Evolutionary conservation across 225 moss, liverwort and hornwort species (phyloP), one percentile per base, ranked within the genome.

Genomic region (Ulota crispa): DNA sequence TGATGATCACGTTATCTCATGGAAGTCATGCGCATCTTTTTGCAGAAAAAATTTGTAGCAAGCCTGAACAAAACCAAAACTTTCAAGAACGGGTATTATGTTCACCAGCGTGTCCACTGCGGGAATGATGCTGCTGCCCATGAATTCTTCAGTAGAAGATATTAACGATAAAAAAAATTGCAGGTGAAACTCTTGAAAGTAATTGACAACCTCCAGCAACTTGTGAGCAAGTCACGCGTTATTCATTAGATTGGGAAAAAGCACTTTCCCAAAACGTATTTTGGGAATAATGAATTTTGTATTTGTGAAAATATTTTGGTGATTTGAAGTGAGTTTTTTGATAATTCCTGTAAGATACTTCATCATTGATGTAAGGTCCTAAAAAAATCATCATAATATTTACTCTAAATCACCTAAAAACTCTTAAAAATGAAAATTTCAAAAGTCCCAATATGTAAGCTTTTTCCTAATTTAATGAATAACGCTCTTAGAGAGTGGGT

Each of bases 401-500:
- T n/a, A n/a, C n/a, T n/a, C n/a, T n/a, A n/a, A n/a, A n/a, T n/a
- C n/a, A n/a, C n/a, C n/a, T n/a, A n/a, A n/a, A n/a, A n/a, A n/a
- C n/a, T n/a, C n/a, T n/a, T n/a, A n/a, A n/a, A n/a, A n/a, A n/a
- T n/a, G n/a, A n/a, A n/a, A n/a, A n/a, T n/a, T n/a, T n/a, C n/a
- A n/a, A n/a, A n/a, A n/a, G n/a, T n/a, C n/a, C n/a, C n/a, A n/a
- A n/a, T n/a, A n/a, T n/a, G n/a, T n/a, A n/a, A n/a, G n/a, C n/a
- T n/a, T n/a, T n/a, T n/a, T n/a, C n/a, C n/a, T n/a, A n/a, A n/a
- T n/a, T n/a, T n/a, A n/a, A n/a, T n/a, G n/a, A n/a, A n/a, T n/a
- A n/a, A n/a, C n/a, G n/a, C n/a, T n/a, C n/a, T n/a, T n/a, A n/a
- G 82, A 89, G 50, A 57, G 79, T 89, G 8, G 84, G 76, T 20